Conservation (phyloP, 257 asterid genomes). For the Fraxinus excelsior region DNA sequence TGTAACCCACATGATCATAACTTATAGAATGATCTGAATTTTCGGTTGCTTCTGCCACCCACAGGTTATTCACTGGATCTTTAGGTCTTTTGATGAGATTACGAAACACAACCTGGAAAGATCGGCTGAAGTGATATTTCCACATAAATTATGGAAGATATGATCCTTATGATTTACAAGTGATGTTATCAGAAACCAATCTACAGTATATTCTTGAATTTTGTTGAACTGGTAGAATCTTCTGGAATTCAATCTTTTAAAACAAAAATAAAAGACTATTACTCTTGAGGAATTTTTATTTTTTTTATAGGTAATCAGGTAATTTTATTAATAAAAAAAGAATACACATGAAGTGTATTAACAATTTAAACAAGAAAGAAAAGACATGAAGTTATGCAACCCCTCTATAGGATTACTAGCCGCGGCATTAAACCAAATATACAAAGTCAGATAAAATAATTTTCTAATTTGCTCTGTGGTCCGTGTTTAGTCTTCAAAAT, state of each 20-base stretch:
- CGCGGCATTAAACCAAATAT: no score
- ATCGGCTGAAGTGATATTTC: not conserved
- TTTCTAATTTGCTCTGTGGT: no score
- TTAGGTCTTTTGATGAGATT: constrained; percentile 80
- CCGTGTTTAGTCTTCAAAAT: no score
- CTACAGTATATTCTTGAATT: not conserved
- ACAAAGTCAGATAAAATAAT: no score
- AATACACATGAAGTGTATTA: no score
- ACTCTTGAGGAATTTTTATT: not conserved
- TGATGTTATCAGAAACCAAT: not conserved
- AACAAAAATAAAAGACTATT: not conserved
- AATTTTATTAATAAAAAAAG: no score
- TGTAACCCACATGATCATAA: constrained; percentile 47
- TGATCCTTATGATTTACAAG: not conserved
- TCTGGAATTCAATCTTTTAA: not conserved
- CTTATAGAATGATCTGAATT: constrained; percentile 68
- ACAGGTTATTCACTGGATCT: constrained; percentile 66
- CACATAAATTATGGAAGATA: not conserved
- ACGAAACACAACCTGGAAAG: constrained; percentile 77
- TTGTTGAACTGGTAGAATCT: constrained; percentile 1
- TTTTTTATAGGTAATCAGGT: no score
- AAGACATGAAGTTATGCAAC: no score
- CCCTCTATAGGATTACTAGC: no score
- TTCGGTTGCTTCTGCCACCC: constrained; percentile 97
- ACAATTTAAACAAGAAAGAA: no score